Evolutionary conservation across 2,329 filamentous ascomycete species (phyloP), one percentile per base, ranked within the genome.

Genomic region (Cytospora schulzeri): DNA sequence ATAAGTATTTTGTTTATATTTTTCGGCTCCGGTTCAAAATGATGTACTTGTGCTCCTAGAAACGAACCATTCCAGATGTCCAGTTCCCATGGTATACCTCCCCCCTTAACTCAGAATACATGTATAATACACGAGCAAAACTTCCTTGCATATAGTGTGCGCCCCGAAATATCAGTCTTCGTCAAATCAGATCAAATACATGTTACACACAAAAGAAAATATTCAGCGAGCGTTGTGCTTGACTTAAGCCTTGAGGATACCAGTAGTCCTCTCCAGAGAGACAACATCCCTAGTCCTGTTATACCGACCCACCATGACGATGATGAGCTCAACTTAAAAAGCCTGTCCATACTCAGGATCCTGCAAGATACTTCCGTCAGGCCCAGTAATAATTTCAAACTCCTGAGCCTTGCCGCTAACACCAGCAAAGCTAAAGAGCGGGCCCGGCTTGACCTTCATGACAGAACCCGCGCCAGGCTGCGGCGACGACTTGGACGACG

Each of bases 321-420:
- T 29, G 15, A 17, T 29, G 15, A 17, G 17, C 5, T 3, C 7
- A 17, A 29, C 2, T 22, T 60, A 67, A 14, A 67, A 67, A 2
- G 58, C 65, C 55, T 57, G 58, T 4, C 65, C 65, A 2, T 56
- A 29, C 1, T n/a, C 58, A 14, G 60, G 60, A 17, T 62, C 60
- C 38, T 62, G 54, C 26, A 60, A 29, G 3, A 57, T 54, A 28
- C 31, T 57, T 19, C 60, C 64, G 22, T 63, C 33, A 4, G 52
- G 38, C 0, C 61, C 61, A 1, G 62, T 59, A 12, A 67, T 59
- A 26, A 67, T 67, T 45, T 67, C 62, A 62, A 67, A 67, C 62
- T 67, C 65, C 58, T 67, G 65, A 19, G 63, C 55, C 65, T 65
- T 65, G 3, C 65, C 65, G 12, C 58, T 57, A 4, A 67, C 62